These are phyloP conservation scores for Castanea sativa DNA, from an alignment of 306 rosid genomes.

Conservation along the genomic window DNA sequence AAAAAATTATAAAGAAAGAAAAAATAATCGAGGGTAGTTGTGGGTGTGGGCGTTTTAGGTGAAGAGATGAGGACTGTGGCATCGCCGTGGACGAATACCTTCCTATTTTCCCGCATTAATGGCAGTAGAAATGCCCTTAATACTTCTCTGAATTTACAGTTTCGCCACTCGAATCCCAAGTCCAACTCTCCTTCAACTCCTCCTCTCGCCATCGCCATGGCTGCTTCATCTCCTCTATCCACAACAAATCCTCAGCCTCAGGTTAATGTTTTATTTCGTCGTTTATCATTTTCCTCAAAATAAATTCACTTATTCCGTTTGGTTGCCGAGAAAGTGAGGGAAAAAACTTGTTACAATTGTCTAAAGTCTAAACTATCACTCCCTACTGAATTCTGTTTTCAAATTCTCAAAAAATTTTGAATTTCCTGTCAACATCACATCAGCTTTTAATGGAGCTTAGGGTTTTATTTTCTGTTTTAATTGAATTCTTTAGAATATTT, in stretches of 20 bases:
- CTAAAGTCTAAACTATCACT: too few species aligned
- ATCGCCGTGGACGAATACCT: conserved; percentile 47
- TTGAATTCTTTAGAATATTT: too few species aligned
- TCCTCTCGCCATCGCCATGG: conserved; percentile 68
- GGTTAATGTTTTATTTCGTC: conserved; percentile 28
- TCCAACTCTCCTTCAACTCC: conserved; percentile 21
- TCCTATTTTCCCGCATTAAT: conserved; percentile 36
- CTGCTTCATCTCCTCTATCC: conserved; percentile 54
- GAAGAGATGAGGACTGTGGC: conserved; percentile 46
- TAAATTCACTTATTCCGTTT: too few species aligned
- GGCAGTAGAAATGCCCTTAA: conserved; percentile 31
- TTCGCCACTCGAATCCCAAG: conserved; percentile 30
- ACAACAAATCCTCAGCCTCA: conserved; percentile 31
- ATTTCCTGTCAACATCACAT: neutral
- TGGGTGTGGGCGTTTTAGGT: neutral
- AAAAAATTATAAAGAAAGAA: neutral
- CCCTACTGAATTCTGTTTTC: too few species aligned
- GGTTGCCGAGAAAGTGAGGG: too few species aligned
- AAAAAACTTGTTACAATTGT: neutral
- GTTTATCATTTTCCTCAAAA: too few species aligned
- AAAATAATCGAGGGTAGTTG: neutral
- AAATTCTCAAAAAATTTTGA: neutral
- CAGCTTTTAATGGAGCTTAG: too few species aligned
- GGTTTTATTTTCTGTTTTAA: too few species aligned
- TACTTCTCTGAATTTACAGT: conserved; percentile 21